These are phyloP conservation scores for Linnemannia schmuckeri DNA, from an alignment of 192 early-diverging fungal genomes.

Conservation along the genomic window DNA sequence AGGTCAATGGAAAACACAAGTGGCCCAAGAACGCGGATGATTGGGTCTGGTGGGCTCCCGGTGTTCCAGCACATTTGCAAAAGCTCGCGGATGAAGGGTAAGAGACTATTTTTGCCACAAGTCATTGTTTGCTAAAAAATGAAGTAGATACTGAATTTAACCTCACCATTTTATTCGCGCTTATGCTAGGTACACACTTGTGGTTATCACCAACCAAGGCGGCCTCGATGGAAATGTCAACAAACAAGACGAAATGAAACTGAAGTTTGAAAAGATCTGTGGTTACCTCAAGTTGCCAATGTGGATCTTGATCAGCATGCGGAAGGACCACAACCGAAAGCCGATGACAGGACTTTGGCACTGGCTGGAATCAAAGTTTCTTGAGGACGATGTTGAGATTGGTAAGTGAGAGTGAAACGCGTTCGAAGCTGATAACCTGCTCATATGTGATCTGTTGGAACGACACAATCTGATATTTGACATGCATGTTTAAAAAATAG, in stretches of 20 bases:
- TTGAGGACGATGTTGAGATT: constrained; percentile 56
- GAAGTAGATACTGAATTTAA: not conserved
- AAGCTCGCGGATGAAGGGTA: constrained; percentile 76
- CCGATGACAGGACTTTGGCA: constrained; percentile 82
- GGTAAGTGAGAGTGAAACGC: constrained; percentile 34
- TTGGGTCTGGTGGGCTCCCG: constrained; percentile 79
- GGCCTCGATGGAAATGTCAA: constrained; percentile 59
- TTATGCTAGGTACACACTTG: constrained; percentile 70
- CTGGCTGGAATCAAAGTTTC: constrained; percentile 56
- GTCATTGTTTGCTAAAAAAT: not conserved
- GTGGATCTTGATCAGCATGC: constrained; percentile 77
- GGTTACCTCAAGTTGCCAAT: constrained; percentile 69
- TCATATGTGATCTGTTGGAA: constrained; percentile 7
- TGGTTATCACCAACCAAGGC: constrained; percentile 84
- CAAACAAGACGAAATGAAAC: constrained; percentile 63
- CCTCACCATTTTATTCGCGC: not conserved
- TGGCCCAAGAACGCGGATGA: constrained; percentile 80
- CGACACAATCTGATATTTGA: not conserved
- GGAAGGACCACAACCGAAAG: constrained; percentile 79
- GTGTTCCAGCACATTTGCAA: constrained; percentile 70
- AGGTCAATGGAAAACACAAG: constrained; percentile 69
- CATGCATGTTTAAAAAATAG: constrained; percentile 37
- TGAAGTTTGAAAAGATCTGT: constrained; percentile 60
- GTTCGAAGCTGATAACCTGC: not conserved
- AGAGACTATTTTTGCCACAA: constrained; percentile 11